Percentiles rank a stretch among this genome's conserved stretches.
Conservation (phyloP, 495 filamentous ascomycete species). For the Penicillium cosmopolitanum region DNA sequence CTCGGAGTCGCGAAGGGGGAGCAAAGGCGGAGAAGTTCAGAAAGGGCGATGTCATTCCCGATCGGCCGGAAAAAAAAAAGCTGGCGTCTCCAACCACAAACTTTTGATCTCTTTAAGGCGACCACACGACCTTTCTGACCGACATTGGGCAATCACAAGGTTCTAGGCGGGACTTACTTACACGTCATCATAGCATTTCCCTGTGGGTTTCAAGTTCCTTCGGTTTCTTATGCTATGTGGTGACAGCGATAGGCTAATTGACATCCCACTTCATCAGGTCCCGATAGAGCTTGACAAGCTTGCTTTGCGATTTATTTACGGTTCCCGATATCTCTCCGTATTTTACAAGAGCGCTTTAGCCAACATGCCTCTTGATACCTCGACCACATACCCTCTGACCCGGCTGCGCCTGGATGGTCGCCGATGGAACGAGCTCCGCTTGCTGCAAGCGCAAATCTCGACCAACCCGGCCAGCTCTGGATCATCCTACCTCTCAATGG, state of each 20-base stretch:
- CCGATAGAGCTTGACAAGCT: constrained; percentile 12
- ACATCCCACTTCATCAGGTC: constrained; percentile 12
- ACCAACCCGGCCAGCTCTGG: constrained; percentile 91
- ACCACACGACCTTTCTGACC: no score
- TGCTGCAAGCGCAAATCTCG: constrained; percentile 83
- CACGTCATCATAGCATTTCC: no score
- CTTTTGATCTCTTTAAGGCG: neutral
- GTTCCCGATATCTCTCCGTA: neutral
- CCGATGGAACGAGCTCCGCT: constrained; percentile 96
- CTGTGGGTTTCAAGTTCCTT: neutral
- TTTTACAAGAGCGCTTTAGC: neutral
- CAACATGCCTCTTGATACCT: constrained; percentile 88
- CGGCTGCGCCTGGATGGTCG: constrained; percentile 91
- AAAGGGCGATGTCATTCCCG: constrained; percentile 29
- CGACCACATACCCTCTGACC: constrained; percentile 77
- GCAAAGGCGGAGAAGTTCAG: constrained; percentile 20
- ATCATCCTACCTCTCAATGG: constrained; percentile 88
- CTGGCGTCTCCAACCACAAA: constrained; percentile 11
- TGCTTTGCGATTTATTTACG: constrained; percentile 5
- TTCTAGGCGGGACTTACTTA: neutral
- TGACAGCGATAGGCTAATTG: constrained; percentile 4
- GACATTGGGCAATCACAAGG: neutral
- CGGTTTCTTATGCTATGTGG: neutral
- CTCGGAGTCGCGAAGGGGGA: neutral
- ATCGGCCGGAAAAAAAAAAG: constrained; percentile 27